Base-by-base conservation (phyloP, 129 eudicot species). In the Saposhnikovia divaricata region DNA sequence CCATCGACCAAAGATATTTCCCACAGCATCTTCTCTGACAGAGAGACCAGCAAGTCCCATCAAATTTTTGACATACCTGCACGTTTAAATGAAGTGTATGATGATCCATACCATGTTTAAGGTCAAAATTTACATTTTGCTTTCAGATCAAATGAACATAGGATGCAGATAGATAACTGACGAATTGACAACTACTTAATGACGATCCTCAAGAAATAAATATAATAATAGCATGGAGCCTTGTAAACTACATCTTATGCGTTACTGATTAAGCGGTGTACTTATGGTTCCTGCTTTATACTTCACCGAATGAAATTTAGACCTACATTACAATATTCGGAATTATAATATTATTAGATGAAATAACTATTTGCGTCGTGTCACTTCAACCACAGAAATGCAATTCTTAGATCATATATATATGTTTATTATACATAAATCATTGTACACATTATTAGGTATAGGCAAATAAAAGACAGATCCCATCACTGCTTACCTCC, bases 1-100 rank as follows among this genome's bases (percentile, higher is more conserved):
- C 97, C 98, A 95, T 55, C 90, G 93, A 73, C 97, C 98, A 83
- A 95, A 95, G 72, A 95, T 95, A 89, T 95, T 95, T 42, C 98
- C 98, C 34, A 95, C 94, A 74, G 92, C 89, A 85, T 95, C 98
- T 89, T 95, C 98, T 79, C 92, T 86, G 78, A 95, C 94, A 72
- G 94, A 87, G 76, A 95, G 98, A 78, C 98, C 98, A 81, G 98
- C 85, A 81, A 75, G 77, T 78, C 70, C 85, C 97, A 95, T 95
- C 80, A 95, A 90, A 75, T 86, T 86, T 84, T 85, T 92, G 59
- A 92, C 80, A 77, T 85, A 95, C 84, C 98, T 95, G 84, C 87
- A 87, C 0, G 18, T 83, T 46, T 34, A 75, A 78, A 59, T 80
- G 72, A 53, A 69, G 42, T 5, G 19, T 38, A 55, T 55, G 28